Base-by-base conservation (phyloP, 208 protist genomes). In the Borovskyia barvae region DNA sequence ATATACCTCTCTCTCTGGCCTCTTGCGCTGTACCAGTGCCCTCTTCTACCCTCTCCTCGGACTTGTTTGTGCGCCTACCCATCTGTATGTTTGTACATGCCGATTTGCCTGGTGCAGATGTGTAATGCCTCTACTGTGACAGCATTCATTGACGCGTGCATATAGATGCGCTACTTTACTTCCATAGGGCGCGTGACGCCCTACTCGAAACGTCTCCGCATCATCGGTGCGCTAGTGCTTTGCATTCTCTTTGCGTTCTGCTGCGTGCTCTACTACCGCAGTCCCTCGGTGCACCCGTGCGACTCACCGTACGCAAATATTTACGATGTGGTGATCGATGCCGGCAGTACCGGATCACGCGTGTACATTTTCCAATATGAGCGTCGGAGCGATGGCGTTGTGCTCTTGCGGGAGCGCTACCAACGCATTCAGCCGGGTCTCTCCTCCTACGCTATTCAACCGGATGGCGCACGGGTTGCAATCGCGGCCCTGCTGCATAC, bases 301-400 rank as follows among this genome's bases (percentile, higher is more conserved):
- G 50, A 62, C 39, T 61, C 57, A 35, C 50, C 40, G 14, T 66
- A 32, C 26, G 28, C 42, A 4, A 59, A 57, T 17, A 37, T 75
- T 0, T 91, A 74, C 45, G 84, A 87, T 41, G 52, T 87, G 19
- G 65, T 91, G 1, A 60, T 91, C 17, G 84, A 91, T 51, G 84
- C 84, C 1, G 84, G 84, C 49, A 87, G 80, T 55, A 87, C 78
- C n/a, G 84, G 84, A 30, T 81, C 77, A 0, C 76, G 84, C 25
- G 66, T 86, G 28, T 75, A 91, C 51, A 49, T 91, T 20, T 87
- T 85, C 51, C 50, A 73, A 37, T 91, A 77, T 39, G 53, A 74
- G 51, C 64, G 56, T 25, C n/a, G 14, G 0, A 50, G 43, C 5
- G 25, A 54, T 24, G 48, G 73, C 20, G 29, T 78, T 19, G 36